Base-by-base conservation (phyloP, 768 basidiomycete genomes). In the Psilocybe cubensis region DNA sequence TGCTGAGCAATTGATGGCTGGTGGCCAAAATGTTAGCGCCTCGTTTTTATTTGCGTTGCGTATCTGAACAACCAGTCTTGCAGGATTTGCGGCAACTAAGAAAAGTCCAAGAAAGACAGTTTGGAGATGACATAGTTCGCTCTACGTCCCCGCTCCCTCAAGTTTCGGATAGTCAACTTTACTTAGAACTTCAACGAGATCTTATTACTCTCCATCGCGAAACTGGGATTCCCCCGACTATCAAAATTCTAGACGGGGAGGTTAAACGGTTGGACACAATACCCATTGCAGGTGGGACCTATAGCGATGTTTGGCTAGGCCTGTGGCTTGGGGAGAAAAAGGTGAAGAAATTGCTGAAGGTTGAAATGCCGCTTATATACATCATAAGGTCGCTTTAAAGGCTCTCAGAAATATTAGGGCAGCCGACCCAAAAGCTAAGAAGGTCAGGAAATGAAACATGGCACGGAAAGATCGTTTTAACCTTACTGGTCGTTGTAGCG, bases 351-450 rank as follows among this genome's bases (percentile, higher is more conserved):
- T 21, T 21, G 23, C 10, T 29, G 20, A 31, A 12, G 18, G 38
- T n/a, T 14, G 28, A 6, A 28, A 20, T 57, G 27, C 53, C 35
- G 48, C 43, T 27, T 21, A 31, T 9, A 48, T 29, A n/a, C 50
- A n/a, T 59, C 42, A 27, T 18, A 55, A 85, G 84, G 84, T 86
- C 38, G 86, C 86, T 9, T 64, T 87, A 49, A 87, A 86, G 60
- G 79, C 78, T 11, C 58, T 86, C 5, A 77, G 82, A 53, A 72
- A 79, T 58, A 64, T 83, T 41, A 78, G 74, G 59, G 71, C 77
- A 10, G 66, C 74, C 8, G 77, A 83, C 61, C 71, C 75, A 20
- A 76, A 68, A 61, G 72, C 79, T 1, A 65, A 75, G 57, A 76
- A 78, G 69, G 76, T 83, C 59, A 38, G 60, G 56, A 10, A 21